Conservation (phyloP, 345 rosid genomes). For the Salix koriyanagi region DNA sequence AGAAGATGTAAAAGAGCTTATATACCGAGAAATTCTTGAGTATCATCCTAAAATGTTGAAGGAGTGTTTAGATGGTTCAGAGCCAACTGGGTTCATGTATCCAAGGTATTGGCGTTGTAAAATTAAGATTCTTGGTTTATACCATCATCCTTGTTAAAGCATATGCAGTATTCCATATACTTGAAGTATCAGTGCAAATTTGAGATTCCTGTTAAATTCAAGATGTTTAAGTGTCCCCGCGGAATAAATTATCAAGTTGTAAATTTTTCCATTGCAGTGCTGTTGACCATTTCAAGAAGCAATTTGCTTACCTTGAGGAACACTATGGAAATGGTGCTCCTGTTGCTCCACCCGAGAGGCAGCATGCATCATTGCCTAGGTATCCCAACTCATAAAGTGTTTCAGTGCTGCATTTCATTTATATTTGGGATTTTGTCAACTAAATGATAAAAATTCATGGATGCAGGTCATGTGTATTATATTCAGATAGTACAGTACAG, state of each 20-base stretch:
- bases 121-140: background rate
- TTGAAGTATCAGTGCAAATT: background rate
- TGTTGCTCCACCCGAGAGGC: conserved; percentile 83
- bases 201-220: background rate
- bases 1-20: conserved; percentile 92
- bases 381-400: conserved; percentile 15
- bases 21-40: conserved; percentile 85
- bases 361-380: conserved; percentile 97
- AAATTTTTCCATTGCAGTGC: conserved; percentile 53
- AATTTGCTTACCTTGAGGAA: conserved; percentile 92
- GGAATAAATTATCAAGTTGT: background rate
- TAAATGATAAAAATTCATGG: conserved; percentile 6
- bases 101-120: conserved; percentile 56
- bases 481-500: conserved; percentile 60
- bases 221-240: background rate
- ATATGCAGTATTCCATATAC: background rate
- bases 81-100: conserved; percentile 91
- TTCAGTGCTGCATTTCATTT: background rate
- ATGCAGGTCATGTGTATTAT: conserved; percentile 77
- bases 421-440: background rate
- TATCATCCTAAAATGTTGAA: conserved; percentile 95
- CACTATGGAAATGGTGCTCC: conserved; percentile 81
- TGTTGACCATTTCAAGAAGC: conserved; percentile 96
- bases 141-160: background rate
- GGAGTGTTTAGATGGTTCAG: conserved; percentile 82